Evolutionary conservation across 1,284 basidiomycete species (phyloP).

Genomic region (Microbotryum silenes-acaulis): DNA sequence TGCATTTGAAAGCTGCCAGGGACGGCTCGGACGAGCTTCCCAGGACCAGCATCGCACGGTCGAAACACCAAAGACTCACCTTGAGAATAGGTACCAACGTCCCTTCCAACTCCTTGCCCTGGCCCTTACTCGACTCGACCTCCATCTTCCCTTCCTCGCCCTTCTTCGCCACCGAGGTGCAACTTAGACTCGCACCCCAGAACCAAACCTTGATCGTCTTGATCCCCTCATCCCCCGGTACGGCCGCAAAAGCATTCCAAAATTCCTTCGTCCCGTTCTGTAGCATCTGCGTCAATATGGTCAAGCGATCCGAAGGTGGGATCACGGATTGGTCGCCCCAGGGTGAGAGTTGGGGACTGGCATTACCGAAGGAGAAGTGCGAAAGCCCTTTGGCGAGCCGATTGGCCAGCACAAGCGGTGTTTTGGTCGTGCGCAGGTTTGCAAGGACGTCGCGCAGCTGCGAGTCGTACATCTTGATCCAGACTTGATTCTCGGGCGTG

Average conservation of each 20-base stretch:
- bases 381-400: too few relatives aligned
- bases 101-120: not conserved
- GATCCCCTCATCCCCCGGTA: not conserved
- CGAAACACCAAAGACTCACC: not conserved
- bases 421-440: too few relatives aligned
- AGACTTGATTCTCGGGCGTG: too few relatives aligned
- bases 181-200: not conserved
- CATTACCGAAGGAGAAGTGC: too few relatives aligned
- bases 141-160: too few relatives aligned
- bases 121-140: constrained; percentile 4
- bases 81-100: not conserved
- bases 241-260: constrained; percentile 11
- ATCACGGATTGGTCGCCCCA: constrained; percentile 1
- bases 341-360: too few relatives aligned
- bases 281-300: constrained; percentile 5
- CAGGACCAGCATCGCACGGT: too few relatives aligned
- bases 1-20: not conserved
- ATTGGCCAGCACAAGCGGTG: too few relatives aligned
- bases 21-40: not conserved
- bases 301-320: constrained; percentile 17
- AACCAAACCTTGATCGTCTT: not conserved
- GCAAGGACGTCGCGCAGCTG: too few relatives aligned
- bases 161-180: not conserved
- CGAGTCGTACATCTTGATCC: too few relatives aligned
- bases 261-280: constrained; percentile 12